These are phyloP conservation scores for Salix udensis DNA, from an alignment of 345 rosid genomes.

Conservation along the genomic window DNA sequence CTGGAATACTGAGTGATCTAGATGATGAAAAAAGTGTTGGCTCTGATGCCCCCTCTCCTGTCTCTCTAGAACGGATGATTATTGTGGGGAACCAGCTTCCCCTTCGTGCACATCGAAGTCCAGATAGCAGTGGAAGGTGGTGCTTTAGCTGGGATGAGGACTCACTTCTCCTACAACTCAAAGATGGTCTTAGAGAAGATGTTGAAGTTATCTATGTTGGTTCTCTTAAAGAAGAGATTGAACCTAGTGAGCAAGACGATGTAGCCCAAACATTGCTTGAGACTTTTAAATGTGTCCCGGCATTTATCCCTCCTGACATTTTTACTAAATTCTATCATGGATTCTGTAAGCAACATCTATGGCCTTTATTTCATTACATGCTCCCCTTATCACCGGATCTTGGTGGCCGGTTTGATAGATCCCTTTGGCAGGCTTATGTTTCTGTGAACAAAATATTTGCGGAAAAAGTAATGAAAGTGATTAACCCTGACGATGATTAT, in stretches of 20 bases:
- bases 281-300: slow-evolving; percentile 89
- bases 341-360: slow-evolving; percentile 85
- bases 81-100: slow-evolving; percentile 96
- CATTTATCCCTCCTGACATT: slow-evolving; percentile 70
- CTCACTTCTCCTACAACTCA: slow-evolving; percentile 86
- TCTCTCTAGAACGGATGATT: slow-evolving; percentile 74
- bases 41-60: slow-evolving; percentile 82
- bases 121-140: slow-evolving; percentile 45
- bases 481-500: slow-evolving; percentile 85
- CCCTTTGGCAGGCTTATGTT: slow-evolving; percentile 89
- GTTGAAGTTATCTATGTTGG: slow-evolving; percentile 88
- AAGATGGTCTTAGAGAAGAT: slow-evolving; percentile 89
- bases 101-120: slow-evolving; percentile 50
- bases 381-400: slow-evolving; percentile 86
- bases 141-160: slow-evolving; percentile 88
- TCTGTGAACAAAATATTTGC: slow-evolving; percentile 94
- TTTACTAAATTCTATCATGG: slow-evolving; percentile 86
- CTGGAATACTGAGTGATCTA: slow-evolving; percentile 75
- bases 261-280: slow-evolving; percentile 79
- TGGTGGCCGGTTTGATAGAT: slow-evolving; percentile 82
- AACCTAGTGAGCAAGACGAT: slow-evolving; percentile 64
- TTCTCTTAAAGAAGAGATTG: slow-evolving; percentile 68
- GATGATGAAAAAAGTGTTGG: slow-evolving; percentile 76
- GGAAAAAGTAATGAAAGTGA: slow-evolving; percentile 91
- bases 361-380: slow-evolving; percentile 98